Base-by-base conservation (phyloP, 2,329 filamentous ascomycete genomes). In the Pyrenochaeta sp. region DNA sequence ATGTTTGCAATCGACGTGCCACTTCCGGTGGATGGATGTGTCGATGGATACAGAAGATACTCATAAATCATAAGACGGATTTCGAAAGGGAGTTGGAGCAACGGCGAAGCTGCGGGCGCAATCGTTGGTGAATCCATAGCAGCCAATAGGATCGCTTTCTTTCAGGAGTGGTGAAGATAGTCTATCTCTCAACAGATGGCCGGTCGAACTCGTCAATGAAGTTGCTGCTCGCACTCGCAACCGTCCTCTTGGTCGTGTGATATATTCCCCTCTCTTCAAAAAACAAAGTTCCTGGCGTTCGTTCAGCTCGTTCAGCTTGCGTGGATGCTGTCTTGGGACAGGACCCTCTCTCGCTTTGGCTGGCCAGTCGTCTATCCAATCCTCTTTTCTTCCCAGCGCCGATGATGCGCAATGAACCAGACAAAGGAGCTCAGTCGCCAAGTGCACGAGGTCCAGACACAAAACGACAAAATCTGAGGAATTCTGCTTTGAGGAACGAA, bases 1-100 rank as follows among this genome's bases (percentile, higher is more conserved):
- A 68, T 49, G 34, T 69, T 68, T 1, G 67, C 63, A 34, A 70
- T 67, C 4, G 65, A 65, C 3, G 61, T 61, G 6, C 65, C 48
- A 26, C 53, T 51, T 10, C 52, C 44, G 11, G 63, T 63, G 2
- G 63, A 63, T 4, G 66, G 68, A 7, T 40, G 67, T 44, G 40
- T 54, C 6, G 71, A 71, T 7, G 75, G 74, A 7, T 73, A 55
- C 14, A 78, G 65, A 3, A 78, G 67, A 41, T 66, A 46, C 53
- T 69, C 65, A 53, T 78, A 79, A 41, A 79, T 77, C 41, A 74
- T 71, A 4, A 79, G 65, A 5, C 76, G 66, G 29, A 79, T 70
- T 52, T 79, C 76, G 4, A 72, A 58, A 3, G 76, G 76, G 4
- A 78, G 61, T 6, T 70, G 69, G n/a, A 77, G 61, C 23, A 78